Percentiles rank a stretch among this genome's conserved stretches.
Conservation (phyloP, 1,284 basidiomycete genomes). For the Leccinum pachyderme region DNA sequence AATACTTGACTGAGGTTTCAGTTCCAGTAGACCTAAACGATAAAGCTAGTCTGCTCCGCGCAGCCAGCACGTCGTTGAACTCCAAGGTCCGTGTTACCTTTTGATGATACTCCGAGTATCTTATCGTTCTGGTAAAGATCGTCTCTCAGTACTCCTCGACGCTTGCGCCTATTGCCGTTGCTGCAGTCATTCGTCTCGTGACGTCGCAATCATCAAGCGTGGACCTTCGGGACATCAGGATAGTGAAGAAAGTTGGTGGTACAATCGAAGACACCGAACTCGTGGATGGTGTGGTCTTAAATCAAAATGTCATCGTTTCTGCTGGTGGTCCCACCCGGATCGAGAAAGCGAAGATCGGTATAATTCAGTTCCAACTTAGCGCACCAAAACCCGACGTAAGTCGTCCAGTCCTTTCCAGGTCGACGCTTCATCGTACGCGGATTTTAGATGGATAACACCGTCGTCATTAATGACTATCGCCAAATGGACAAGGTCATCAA, state of each 20-base stretch:
- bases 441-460: constrained; percentile 97
- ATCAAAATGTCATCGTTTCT: constrained; percentile 89
- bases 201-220: constrained; percentile 89
- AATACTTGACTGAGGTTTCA: constrained; percentile 92
- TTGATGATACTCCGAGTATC: not conserved
- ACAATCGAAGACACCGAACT: constrained; percentile 99
- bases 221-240: constrained; percentile 92
- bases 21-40: constrained; percentile 93
- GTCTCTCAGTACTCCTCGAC: constrained; percentile 99
- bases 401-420: constrained; percentile 7
- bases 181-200: constrained; percentile 90
- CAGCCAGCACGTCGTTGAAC: constrained; percentile 94
- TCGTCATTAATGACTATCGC: constrained; percentile 98
- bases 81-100: constrained; percentile 69
- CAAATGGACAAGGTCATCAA: constrained; percentile 99
- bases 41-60: constrained; percentile 82
- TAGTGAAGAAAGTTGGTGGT: constrained; percentile 98
- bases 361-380: constrained; percentile 98
- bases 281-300: constrained; percentile 93
- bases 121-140: constrained; percentile 56
- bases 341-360: constrained; percentile 98
- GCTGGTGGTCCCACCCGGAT: constrained; percentile 94
- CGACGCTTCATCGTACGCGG: not conserved
- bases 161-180: constrained; percentile 95
- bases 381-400: constrained; percentile 97